These are phyloP conservation scores for Saturnispora serradocipensis DNA, from an alignment of 805 yeast genomes.

Conservation along the genomic window DNA sequence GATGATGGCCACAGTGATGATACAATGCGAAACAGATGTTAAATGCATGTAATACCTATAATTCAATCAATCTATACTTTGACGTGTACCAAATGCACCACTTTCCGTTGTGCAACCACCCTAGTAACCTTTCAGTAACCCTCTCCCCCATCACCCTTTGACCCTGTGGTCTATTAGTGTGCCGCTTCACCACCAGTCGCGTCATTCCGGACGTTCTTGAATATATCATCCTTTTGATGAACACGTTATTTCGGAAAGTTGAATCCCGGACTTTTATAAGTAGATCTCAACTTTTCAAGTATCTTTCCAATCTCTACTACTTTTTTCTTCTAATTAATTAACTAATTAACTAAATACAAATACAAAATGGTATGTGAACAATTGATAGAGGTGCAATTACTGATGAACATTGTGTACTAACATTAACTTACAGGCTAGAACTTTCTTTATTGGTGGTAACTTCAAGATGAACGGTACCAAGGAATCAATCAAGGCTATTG, in stretches of 20 bases:
- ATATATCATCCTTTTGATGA: neutral
- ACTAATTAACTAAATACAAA: neutral
- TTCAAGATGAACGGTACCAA: conserved; percentile 97
- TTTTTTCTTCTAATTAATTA: neutral
- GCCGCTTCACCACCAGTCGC: neutral
- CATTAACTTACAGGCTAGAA: conserved; percentile 19
- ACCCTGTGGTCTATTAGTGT: neutral
- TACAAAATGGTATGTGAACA: conserved; percentile 3
- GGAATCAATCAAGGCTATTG: conserved; percentile 73
- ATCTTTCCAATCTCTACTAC: neutral
- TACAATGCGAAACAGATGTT: conserved; percentile 2
- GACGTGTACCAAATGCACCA: neutral
- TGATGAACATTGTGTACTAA: neutral
- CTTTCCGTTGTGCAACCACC: too few species aligned
- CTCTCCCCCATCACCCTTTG: neutral
- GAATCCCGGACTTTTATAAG: conserved; percentile 3
- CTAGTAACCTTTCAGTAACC: neutral
- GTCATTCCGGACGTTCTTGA: neutral
- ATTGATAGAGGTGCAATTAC: neutral
- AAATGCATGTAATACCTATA: neutral
- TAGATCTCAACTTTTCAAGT: neutral
- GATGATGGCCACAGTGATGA: conserved; percentile 4
- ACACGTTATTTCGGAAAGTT: conserved; percentile 2
- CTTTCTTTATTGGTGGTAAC: conserved; percentile 97
- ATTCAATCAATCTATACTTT: neutral